phyloP scores from a whole-genome alignment of 495 filamentous ascomycete species.

The Penicillium paxilli region DNA sequence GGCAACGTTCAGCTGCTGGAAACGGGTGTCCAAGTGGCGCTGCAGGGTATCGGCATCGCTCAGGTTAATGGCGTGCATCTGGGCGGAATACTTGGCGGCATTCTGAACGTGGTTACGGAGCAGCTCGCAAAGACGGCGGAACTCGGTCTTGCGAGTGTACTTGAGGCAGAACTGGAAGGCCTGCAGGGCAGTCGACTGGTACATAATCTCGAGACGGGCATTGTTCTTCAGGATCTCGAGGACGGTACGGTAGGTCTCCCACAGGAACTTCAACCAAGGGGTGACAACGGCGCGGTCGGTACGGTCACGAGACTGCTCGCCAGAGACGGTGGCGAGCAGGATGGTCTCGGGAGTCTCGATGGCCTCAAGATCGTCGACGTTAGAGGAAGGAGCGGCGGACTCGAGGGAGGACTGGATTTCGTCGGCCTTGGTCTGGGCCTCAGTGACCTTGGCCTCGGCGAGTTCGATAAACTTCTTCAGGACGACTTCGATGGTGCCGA shows the following conservation, averaged over 20 bases:
- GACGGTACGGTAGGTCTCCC: slow-evolving; percentile 99
- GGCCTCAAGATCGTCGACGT: slow-evolving; percentile 93
- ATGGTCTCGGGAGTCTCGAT: slow-evolving; percentile 98
- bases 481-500: slow-evolving; percentile 95
- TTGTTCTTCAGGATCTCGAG: slow-evolving; percentile 99
- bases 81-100: slow-evolving; percentile 96
- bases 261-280: slow-evolving; percentile 98
- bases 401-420: slow-evolving; percentile 89
- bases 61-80: slow-evolving; percentile 99
- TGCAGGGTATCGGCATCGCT: slow-evolving; percentile 97
- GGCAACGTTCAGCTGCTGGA: slow-evolving; percentile 97
- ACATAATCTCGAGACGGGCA: slow-evolving; percentile 94
- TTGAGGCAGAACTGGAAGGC: slow-evolving; percentile 98
- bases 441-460: slow-evolving; percentile 92
- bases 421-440: slow-evolving; percentile 93
- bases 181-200: slow-evolving; percentile 96
- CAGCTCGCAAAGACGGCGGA: slow-evolving; percentile 95
- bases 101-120: slow-evolving; percentile 98
- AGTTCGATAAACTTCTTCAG: slow-evolving; percentile 97
- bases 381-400: slow-evolving; percentile 63
- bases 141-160: slow-evolving; percentile 98
- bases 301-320: slow-evolving; percentile 93
- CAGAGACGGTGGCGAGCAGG: slow-evolving; percentile 94
- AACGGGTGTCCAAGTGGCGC: slow-evolving; percentile 94
- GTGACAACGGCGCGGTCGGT: slow-evolving; percentile 98